Conservation (phyloP, 2,329 filamentous ascomycete genomes). For the Pseudocercospora cruenta region DNA sequence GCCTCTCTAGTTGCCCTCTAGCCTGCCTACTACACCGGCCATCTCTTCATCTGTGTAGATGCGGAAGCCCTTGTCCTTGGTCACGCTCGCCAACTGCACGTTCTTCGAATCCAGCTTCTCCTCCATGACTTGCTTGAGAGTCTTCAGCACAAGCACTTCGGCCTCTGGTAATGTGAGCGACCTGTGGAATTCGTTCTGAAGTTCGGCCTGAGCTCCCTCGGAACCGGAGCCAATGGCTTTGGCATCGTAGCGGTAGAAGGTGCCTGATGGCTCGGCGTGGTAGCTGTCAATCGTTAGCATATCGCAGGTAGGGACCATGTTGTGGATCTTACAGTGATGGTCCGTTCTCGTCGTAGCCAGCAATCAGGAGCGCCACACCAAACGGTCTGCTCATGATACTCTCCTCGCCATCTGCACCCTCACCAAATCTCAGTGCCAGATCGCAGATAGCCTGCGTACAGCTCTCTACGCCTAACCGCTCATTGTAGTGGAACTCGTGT, state of each 20-base stretch:
- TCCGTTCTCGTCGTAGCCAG: constrained; percentile 95
- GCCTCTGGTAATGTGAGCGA: constrained; percentile 91
- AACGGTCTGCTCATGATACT: constrained; percentile 98
- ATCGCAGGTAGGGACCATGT: too few relatives aligned
- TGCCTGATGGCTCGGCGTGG: constrained; percentile 96
- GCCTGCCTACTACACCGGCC: constrained; percentile 84
- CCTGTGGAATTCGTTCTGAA: constrained; percentile 99
- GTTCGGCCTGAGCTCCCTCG: constrained; percentile 94
- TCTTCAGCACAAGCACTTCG: constrained; percentile 94
- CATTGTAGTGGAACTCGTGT: constrained; percentile 97
- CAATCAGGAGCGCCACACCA: constrained; percentile 93
- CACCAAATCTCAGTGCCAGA: constrained; percentile 90
- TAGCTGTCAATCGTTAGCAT: constrained; percentile 59
- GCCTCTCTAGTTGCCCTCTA: constrained; percentile 55
- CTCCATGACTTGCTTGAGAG: constrained; percentile 99
- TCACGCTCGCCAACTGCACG: constrained; percentile 95
- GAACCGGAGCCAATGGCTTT: constrained; percentile 98
- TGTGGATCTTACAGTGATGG: constrained; percentile 84
- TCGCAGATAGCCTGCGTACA: constrained; percentile 99
- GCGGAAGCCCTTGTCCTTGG: constrained; percentile 95
- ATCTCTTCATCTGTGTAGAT: constrained; percentile 99
- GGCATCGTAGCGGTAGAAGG: constrained; percentile 98
- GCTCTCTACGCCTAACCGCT: constrained; percentile 92
- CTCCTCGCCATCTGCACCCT: constrained; percentile 75
- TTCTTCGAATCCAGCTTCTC: constrained; percentile 99